These are phyloP conservation scores for Pyrenula aspistea DNA, from an alignment of 495 filamentous ascomycete species.

Conservation along the genomic window DNA sequence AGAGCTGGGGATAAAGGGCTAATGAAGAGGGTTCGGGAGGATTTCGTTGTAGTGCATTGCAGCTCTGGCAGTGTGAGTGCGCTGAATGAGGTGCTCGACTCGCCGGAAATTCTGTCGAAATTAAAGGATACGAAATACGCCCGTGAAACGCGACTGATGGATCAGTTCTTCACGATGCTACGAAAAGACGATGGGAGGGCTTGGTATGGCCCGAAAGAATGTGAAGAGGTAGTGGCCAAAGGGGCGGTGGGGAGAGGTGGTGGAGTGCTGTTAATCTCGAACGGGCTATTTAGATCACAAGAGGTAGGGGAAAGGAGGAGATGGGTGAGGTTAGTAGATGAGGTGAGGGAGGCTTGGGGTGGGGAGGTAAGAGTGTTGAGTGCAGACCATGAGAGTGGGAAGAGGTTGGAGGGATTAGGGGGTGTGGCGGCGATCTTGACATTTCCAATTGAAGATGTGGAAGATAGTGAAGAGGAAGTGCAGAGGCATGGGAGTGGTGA, in stretches of 20 bases:
- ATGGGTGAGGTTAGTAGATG: constrained; percentile 81
- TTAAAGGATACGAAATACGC: constrained; percentile 80
- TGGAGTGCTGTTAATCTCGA: constrained; percentile 73
- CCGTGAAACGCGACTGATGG: constrained; percentile 73
- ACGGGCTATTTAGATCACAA: constrained; percentile 73
- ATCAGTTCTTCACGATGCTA: constrained; percentile 67
- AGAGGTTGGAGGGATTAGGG: constrained; percentile 70
- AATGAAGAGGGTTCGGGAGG: constrained; percentile 49
- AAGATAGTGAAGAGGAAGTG: not conserved
- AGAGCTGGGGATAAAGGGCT: constrained; percentile 51
- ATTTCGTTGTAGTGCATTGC: constrained; percentile 68
- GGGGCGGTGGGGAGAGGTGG: constrained; percentile 82
- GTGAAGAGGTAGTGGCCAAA: constrained; percentile 74
- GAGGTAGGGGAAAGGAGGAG: constrained; percentile 67
- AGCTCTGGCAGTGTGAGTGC: constrained; percentile 75
- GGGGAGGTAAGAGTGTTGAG: constrained; percentile 83
- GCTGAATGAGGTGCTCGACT: constrained; percentile 74
- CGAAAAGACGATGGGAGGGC: constrained; percentile 80
- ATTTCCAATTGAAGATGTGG: constrained; percentile 52
- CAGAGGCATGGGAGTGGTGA: not conserved
- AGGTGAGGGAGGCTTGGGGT: constrained; percentile 70
- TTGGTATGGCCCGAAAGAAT: constrained; percentile 82
- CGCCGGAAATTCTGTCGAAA: constrained; percentile 58
- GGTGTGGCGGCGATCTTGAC: constrained; percentile 85
- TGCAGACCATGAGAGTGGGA: constrained; percentile 88